Evolutionary conservation across 371 early-diverging fungal genomes (phyloP), one percentile per base, ranked within the genome.

Genomic region (Haplosporangium sp.): DNA sequence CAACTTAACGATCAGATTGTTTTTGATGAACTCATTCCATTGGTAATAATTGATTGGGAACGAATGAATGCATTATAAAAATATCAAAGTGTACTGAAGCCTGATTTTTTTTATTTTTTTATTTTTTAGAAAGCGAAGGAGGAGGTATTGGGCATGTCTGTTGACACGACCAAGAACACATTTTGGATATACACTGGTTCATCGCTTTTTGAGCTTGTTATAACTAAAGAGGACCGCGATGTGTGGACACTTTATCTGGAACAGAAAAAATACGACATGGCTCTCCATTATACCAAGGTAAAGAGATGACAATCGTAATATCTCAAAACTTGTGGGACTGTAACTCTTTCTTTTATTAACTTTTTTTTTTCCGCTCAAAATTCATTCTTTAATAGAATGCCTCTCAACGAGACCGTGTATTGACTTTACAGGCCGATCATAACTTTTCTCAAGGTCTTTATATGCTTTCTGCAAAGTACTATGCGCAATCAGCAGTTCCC

Each of bases 161-260:
- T 92, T 1, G 98, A 98, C 73, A 85, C 87, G 42, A 79, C 88
- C 10, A 94, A 94, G 69, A 88, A 89, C 60, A 97, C 98, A 0
- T 95, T 89, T 72, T 98, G 98, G 98, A 87, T 96, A 27, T 93
- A 88, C 56, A 96, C 97, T 2, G 89, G 89, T 4, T 67, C 79
- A 15, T 84, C 92, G 2, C 91, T 98, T 48, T 95, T 92, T 70
- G 98, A 98, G 81, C 86, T 98, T 10, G 87, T 95, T 17, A 88
- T 96, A 47, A 91, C 90, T 1, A 93, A 95, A 56, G 98, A 98
- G 82, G 96, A 96, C 63, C 90, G 96, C 4, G 92, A 98, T 74
- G 92, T 97, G 3, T 98, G 99, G 99, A 88, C 90, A 19, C 84
- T 96, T 0, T 96, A 94, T 70, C 85, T 98, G 50, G 86, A 89